Evolutionary conservation across 2,329 filamentous ascomycete species (phyloP).

Genomic region (Aspergillus transmontanensis): DNA sequence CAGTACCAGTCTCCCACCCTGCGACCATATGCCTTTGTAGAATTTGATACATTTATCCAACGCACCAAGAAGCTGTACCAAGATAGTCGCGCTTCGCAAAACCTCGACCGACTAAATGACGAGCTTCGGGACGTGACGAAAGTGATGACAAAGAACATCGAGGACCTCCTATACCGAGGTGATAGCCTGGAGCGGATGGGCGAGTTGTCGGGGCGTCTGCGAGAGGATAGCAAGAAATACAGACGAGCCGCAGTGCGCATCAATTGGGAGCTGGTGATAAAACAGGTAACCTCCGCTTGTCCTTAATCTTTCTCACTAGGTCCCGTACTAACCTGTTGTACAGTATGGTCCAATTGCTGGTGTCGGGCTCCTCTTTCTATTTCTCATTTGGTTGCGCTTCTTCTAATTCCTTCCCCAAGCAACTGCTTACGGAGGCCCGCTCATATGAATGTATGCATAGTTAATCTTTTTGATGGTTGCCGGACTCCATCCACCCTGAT

Average conservation of each 20-base stretch:
- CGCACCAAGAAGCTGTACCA: slow-evolving; percentile 93
- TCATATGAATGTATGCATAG: slow-evolving; percentile 42
- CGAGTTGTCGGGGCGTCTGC: slow-evolving; percentile 81
- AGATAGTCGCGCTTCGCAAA: slow-evolving; percentile 85
- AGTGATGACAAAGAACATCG: slow-evolving; percentile 99
- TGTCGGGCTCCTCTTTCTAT: slow-evolving; percentile 76
- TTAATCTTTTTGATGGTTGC: slow-evolving; percentile 37
- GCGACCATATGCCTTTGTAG: slow-evolving; percentile 93
- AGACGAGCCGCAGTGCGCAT: slow-evolving; percentile 88
- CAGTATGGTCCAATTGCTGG: slow-evolving; percentile 86
- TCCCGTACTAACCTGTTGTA: slow-evolving; percentile 36
- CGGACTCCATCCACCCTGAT: slow-evolving; percentile 28
- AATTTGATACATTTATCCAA: slow-evolving; percentile 96
- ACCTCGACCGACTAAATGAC: slow-evolving; percentile 93
- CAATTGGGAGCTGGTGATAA: slow-evolving; percentile 95
- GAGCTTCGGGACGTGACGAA: slow-evolving; percentile 97
- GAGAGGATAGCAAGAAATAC: slow-evolving; percentile 95
- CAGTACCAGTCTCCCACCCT: slow-evolving; percentile 75
- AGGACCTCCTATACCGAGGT: slow-evolving; percentile 92
- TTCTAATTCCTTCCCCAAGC: slow-evolving; percentile 57
- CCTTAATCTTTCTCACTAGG: not conserved
- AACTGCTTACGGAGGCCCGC: slow-evolving; percentile 18
- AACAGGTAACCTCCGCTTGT: slow-evolving; percentile 62
- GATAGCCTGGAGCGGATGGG: slow-evolving; percentile 97
- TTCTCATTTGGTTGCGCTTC: slow-evolving; percentile 93